Evolutionary conservation across 306 rosid genomes (phyloP).

Genomic region (Carpinus viminea): DNA sequence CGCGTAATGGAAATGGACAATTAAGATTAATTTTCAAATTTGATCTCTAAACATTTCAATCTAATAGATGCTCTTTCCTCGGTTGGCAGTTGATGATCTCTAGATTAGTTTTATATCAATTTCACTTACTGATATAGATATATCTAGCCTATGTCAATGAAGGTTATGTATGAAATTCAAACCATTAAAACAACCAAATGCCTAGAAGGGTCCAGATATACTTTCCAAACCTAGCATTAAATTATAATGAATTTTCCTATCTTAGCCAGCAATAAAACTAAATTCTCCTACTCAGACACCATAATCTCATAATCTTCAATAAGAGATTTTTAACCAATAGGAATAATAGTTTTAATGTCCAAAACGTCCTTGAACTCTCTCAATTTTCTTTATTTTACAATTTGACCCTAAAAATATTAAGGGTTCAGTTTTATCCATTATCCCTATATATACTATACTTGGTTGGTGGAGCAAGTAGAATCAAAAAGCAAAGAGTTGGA

Average conservation of each 20-base stretch:
- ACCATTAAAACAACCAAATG: constrained; percentile 7
- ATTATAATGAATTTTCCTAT: neutral
- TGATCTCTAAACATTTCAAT: neutral
- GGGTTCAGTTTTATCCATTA: neutral
- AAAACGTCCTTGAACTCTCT: neutral
- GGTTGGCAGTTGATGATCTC: neutral
- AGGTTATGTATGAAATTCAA: neutral
- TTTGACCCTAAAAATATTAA: neutral
- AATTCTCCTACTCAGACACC: neutral
- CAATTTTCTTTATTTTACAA: neutral
- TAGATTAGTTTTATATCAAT: neutral
- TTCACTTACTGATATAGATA: neutral
- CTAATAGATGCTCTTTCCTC: neutral
- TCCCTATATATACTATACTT: neutral
- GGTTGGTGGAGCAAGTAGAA: neutral
- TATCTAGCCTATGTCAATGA: neutral
- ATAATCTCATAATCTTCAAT: neutral
- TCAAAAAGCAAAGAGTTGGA: neutral
- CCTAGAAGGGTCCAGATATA: neutral
- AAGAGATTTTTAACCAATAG: neutral
- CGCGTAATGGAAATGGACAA: neutral
- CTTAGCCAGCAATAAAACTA: constrained; percentile 11
- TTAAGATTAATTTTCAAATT: neutral
- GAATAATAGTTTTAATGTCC: neutral
- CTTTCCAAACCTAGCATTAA: neutral